A percentile compares a stretch with the other conserved stretches of the same genome.
phyloP scores from a whole-genome alignment of 1,139 yeast species.

The Protomyces macrosporus region DNA sequence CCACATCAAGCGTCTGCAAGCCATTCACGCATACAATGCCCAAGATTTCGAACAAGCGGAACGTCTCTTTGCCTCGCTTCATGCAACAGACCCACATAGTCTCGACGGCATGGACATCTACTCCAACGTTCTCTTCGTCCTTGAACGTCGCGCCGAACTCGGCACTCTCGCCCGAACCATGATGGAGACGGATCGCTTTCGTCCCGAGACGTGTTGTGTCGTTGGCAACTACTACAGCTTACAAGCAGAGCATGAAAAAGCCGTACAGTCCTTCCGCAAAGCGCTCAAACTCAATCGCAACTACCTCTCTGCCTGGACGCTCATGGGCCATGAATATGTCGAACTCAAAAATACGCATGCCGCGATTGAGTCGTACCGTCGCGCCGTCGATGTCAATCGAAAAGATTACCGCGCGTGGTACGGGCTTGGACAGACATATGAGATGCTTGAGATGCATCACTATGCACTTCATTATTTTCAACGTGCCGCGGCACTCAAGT shows the following conservation, averaged over 20 bases:
- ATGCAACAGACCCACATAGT: slow-evolving; percentile 74
- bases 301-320: slow-evolving; percentile 91
- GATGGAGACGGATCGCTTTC: slow-evolving; percentile 71
- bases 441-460: slow-evolving; percentile 89
- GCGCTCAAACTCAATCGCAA: slow-evolving; percentile 76
- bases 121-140: slow-evolving; percentile 88
- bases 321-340: slow-evolving; percentile 98
- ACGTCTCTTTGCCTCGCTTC: slow-evolving; percentile 64
- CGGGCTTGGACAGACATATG: slow-evolving; percentile 97
- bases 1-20: slow-evolving; percentile 73
- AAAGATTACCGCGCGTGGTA: slow-evolving; percentile 97
- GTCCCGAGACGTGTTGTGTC: slow-evolving; percentile 94
- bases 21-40: slow-evolving; percentile 68
- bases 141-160: slow-evolving; percentile 80
- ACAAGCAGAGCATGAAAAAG: slow-evolving; percentile 89
- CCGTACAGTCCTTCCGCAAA: slow-evolving; percentile 85
- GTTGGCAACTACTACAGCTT: slow-evolving; percentile 90
- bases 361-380: slow-evolving; percentile 88
- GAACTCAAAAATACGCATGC: slow-evolving; percentile 95
- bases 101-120: slow-evolving; percentile 86
- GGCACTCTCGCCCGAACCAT: slow-evolving; percentile 85
- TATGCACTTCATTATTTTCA: slow-evolving; percentile 91
- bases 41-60: slow-evolving; percentile 75
- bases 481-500: slow-evolving; percentile 74
- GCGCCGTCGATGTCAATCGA: slow-evolving; percentile 82